These are phyloP conservation scores for Mediolabrus comicus DNA, from an alignment of 108 stramenopile species.

Conservation along the genomic window DNA sequence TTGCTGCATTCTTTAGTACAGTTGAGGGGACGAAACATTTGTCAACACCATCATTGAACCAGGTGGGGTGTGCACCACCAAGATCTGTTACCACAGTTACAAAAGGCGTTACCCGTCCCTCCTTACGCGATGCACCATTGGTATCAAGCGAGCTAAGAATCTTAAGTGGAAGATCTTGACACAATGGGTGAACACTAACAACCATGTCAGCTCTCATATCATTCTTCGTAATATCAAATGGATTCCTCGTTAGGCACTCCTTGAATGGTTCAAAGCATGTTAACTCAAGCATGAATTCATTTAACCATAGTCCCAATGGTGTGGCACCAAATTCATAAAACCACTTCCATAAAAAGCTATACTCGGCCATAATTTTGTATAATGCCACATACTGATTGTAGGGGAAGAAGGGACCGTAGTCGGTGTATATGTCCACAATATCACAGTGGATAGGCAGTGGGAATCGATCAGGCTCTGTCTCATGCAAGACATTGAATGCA, in stretches of 20 bases:
- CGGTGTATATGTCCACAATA: constrained; percentile 87
- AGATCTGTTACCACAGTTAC: constrained; percentile 97
- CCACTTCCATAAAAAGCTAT: constrained; percentile 72
- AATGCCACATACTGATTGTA: constrained; percentile 58
- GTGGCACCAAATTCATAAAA: constrained; percentile 76
- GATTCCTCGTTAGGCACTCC: constrained; percentile 62
- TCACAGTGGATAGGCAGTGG: constrained; percentile 66
- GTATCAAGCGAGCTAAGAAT: constrained; percentile 67
- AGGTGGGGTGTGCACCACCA: constrained; percentile 92
- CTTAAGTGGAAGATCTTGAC: constrained; percentile 88
- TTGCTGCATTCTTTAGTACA: constrained; percentile 65
- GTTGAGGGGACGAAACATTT: constrained; percentile 92
- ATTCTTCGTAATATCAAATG: constrained; percentile 24
- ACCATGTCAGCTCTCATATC: constrained; percentile 83
- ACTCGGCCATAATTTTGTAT: constrained; percentile 86
- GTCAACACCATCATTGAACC: constrained; percentile 90
- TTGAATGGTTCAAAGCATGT: constrained; percentile 46
- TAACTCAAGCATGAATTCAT: constrained; percentile 61
- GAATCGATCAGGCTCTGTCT: constrained; percentile 41
- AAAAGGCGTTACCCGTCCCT: constrained; percentile 75
- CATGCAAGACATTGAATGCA: constrained; percentile 69
- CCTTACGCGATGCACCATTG: constrained; percentile 35
- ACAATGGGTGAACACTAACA: constrained; percentile 95
- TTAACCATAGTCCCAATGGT: constrained; percentile 67
- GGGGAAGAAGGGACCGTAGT: constrained; percentile 82